Percentiles rank a stretch among this genome's conserved stretches.
Evolutionary conservation across 176 grass and related monocot genomes (phyloP).

Genomic region (Carex kokanica): DNA sequence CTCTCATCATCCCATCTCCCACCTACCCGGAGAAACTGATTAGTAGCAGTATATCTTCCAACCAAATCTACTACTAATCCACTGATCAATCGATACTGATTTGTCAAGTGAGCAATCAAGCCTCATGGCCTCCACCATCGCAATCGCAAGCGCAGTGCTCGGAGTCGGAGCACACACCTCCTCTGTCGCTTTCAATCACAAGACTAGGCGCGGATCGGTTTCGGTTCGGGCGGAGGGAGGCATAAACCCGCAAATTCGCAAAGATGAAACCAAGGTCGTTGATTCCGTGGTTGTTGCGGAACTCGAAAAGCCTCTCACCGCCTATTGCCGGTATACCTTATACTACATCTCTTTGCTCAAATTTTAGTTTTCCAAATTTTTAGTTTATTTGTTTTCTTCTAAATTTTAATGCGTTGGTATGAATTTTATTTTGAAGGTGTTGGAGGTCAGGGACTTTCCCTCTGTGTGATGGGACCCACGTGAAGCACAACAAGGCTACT

Average conservation of each 20-base stretch:
- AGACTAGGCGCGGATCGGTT: conserved; percentile 24
- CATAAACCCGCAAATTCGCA: conserved; percentile 78
- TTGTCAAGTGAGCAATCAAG: background rate
- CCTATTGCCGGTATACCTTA: conserved; percentile 64
- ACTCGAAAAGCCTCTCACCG: conserved; percentile 78
- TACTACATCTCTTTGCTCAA: background rate
- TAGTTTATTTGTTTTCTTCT: background rate
- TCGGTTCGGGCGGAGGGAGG: conserved; percentile 65
- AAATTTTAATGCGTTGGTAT: background rate
- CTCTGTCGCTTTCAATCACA: background rate
- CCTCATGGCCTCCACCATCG: conserved; percentile 38
- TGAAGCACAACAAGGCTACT: conserved; percentile 95
- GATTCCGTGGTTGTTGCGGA: conserved; percentile 70
- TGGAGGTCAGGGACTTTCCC: conserved; percentile 97
- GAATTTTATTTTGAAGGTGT: conserved; percentile 41
- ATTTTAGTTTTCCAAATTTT: background rate
- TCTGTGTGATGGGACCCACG: conserved; percentile 83
- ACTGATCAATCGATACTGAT: background rate
- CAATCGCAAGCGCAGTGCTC: conserved; percentile 34
- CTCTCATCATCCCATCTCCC: background rate
- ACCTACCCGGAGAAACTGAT: conserved; percentile 13
- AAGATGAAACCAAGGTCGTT: conserved; percentile 85
- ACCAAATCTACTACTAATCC: background rate
- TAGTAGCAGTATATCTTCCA: background rate
- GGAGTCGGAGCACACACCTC: conserved; percentile 39